Conservation (phyloP, 2,329 filamentous ascomycete genomes). For the Aulographum hederae region DNA sequence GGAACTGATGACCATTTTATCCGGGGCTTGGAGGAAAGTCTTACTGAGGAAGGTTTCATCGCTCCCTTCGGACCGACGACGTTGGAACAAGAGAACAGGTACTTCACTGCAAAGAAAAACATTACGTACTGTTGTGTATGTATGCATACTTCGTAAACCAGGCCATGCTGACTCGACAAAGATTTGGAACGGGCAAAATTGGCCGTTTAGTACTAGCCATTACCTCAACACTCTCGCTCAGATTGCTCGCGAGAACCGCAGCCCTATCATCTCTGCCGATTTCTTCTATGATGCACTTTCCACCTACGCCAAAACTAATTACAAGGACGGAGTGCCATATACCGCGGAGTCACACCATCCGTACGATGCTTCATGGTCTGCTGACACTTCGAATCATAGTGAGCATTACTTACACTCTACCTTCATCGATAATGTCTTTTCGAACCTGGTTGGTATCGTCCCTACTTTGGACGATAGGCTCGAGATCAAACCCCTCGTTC, state of each 20-base stretch:
- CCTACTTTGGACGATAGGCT: conserved; percentile 20
- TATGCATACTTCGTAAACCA: background rate
- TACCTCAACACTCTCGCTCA: conserved; percentile 22
- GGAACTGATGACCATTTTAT: conserved; percentile 15
- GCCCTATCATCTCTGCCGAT: conserved; percentile 13
- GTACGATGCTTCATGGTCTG: conserved; percentile 17
- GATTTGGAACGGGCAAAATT: conserved; percentile 27
- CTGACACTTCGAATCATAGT: conserved; percentile 19
- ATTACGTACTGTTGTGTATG: conserved; percentile 13
- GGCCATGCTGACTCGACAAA: background rate
- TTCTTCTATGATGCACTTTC: conserved; percentile 20
- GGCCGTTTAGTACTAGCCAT: conserved; percentile 25
- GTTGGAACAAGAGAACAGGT: conserved; percentile 19
- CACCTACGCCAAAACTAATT: conserved; percentile 22
- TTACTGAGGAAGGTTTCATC: conserved; percentile 19
- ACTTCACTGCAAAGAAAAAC: conserved; percentile 17
- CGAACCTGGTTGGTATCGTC: conserved; percentile 23
- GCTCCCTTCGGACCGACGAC: conserved; percentile 24
- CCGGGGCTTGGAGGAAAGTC: conserved; percentile 13
- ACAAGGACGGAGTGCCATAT: conserved; percentile 23
- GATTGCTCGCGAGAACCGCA: conserved; percentile 13
- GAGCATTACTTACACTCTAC: conserved; percentile 28
- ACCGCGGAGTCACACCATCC: conserved; percentile 27
- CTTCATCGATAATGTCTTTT: conserved; percentile 26
- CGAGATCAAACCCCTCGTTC: conserved; percentile 21